phyloP scores from a whole-genome alignment of 148 eudicot genomes.

The Oxyria digyna region DNA sequence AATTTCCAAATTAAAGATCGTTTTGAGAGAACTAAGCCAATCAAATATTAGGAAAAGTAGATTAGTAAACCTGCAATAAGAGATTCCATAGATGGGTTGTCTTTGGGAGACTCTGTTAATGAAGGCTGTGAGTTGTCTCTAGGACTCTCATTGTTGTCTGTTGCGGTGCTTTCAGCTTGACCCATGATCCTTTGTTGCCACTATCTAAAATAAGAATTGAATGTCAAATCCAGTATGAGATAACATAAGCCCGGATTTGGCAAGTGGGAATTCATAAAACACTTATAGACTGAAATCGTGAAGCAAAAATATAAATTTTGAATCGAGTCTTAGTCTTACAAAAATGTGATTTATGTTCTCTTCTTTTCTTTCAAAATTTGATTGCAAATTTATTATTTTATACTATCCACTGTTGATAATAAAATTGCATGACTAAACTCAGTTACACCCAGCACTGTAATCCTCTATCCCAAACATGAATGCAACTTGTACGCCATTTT shows the following conservation, averaged over 20 bases:
- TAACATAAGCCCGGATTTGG: neutral
- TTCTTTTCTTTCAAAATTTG: neutral
- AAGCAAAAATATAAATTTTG: neutral
- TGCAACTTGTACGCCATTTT: neutral
- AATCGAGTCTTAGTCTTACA: neutral
- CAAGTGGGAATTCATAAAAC: neutral
- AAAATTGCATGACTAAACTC: neutral
- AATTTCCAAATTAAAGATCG: neutral
- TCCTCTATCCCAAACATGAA: neutral
- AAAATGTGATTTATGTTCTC: neutral
- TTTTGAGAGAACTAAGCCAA: neutral
- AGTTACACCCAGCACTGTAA: neutral
- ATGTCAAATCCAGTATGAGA: neutral
- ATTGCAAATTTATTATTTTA: neutral
- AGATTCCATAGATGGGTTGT: conserved; percentile 35
- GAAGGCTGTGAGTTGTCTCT: conserved; percentile 14
- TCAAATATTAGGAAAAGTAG: neutral
- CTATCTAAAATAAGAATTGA: neutral
- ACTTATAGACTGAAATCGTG: neutral
- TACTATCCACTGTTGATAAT: neutral
- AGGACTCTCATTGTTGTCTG: conserved; percentile 19
- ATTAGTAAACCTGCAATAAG: conserved; percentile 29
- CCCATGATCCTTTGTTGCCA: conserved; percentile 26
- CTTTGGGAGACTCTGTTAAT: conserved; percentile 32
- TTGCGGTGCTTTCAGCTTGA: conserved; percentile 39